phyloP scores from a whole-genome alignment of 2,329 filamentous ascomycete genomes.

The Trichoderma brevicompactum region DNA sequence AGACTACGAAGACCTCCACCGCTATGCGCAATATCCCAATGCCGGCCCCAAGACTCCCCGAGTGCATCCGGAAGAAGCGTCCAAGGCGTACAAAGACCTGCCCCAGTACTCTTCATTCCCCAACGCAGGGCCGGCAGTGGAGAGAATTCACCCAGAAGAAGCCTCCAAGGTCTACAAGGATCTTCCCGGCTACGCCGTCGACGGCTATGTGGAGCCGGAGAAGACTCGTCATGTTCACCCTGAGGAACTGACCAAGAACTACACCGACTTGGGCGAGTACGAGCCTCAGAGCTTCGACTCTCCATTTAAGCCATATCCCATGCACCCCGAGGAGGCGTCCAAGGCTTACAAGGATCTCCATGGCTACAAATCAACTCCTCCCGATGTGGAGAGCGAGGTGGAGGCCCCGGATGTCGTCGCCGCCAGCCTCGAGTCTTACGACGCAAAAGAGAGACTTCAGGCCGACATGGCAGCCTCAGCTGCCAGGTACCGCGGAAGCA shows the following conservation, averaged over 20 bases:
- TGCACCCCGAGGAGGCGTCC: conserved; percentile 43
- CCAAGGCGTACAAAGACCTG: conserved; percentile 46
- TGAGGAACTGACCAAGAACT: conserved; percentile 46
- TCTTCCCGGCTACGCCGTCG: conserved; percentile 39
- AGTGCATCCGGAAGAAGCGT: conserved; percentile 42
- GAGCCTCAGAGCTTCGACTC: conserved; percentile 39
- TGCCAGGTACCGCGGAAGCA: conserved; percentile 31
- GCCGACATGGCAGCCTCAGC: conserved; percentile 27
- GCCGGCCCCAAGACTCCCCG: conserved; percentile 34
- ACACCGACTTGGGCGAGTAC: conserved; percentile 51
- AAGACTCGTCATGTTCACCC: conserved; percentile 40
- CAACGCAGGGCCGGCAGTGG: conserved; percentile 34
- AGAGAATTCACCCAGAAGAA: conserved; percentile 42
- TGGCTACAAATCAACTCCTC: conserved; percentile 44
- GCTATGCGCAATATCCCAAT: conserved; percentile 44
- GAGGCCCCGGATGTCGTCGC: conserved; percentile 41
- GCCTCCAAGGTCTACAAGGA: conserved; percentile 44
- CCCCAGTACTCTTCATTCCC: conserved; percentile 40
- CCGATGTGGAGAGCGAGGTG: conserved; percentile 43
- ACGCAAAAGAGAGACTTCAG: conserved; percentile 39
- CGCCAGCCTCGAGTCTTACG: conserved; percentile 46
- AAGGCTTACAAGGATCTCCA: conserved; percentile 49
- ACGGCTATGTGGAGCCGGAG: conserved; percentile 39
- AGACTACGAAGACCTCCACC: conserved; percentile 46
- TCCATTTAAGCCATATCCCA: conserved; percentile 35